Evolutionary conservation across 164 flowering plant genomes (phyloP).

Genomic region (Magnolia changhungtana): DNA sequence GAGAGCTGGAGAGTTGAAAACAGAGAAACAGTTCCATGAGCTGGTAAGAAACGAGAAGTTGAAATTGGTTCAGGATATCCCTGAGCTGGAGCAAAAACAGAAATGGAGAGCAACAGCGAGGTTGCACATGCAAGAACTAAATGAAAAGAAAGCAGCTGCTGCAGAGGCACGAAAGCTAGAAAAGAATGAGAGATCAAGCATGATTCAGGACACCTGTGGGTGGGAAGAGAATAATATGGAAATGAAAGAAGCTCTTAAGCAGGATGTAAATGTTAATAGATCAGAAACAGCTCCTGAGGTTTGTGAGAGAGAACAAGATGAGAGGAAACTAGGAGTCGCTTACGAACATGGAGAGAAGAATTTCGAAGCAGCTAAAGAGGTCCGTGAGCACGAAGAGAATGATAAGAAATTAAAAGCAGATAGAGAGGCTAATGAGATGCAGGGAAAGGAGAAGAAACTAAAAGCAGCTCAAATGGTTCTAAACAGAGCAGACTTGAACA

Average conservation of each 20-base stretch:
- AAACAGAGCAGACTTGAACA: constrained; percentile 7
- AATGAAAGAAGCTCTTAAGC: constrained; percentile 17
- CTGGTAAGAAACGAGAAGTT: constrained; percentile 36
- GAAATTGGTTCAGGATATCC: constrained; percentile 9
- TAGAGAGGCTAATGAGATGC: constrained; percentile 10
- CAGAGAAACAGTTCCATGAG: constrained; percentile 57
- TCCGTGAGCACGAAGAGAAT: constrained; percentile 16
- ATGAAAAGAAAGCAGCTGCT: constrained; percentile 13
- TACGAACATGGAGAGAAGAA: constrained; percentile 25
- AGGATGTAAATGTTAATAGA: constrained; percentile 26
- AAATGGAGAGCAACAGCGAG: constrained; percentile 12
- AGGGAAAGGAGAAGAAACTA: constrained; percentile 14
- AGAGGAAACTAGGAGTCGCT: constrained; percentile 14
- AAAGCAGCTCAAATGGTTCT: constrained; percentile 8
- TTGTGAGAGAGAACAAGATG: constrained; percentile 7
- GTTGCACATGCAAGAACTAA: constrained; percentile 9
- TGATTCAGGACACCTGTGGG: constrained; percentile 19
- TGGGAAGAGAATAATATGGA: constrained; percentile 17
- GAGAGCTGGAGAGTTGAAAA: constrained; percentile 53
- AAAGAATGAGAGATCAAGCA: constrained; percentile 15
- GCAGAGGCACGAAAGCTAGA: constrained; percentile 14
- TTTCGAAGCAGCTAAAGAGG: constrained; percentile 11
- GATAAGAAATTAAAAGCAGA: constrained; percentile 26
- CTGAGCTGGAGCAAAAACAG: constrained; percentile 19
- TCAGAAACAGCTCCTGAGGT: constrained; percentile 16